These are phyloP conservation scores for Gossypium davidsonii DNA, from an alignment of 441 rosid genomes.

Conservation along the genomic window DNA sequence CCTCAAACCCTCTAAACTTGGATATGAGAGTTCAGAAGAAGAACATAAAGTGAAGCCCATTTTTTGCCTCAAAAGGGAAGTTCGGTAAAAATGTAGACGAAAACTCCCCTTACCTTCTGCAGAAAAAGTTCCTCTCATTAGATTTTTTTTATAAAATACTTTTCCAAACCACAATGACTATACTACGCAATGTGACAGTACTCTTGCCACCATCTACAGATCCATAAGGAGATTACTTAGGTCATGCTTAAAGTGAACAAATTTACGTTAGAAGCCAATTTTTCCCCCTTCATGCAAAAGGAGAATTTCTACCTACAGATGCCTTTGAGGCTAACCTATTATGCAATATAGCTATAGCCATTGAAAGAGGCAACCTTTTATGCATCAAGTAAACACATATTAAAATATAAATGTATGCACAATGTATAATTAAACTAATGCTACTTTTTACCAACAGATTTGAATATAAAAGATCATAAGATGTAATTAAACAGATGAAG, in stretches of 20 bases:
- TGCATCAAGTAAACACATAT: background rate
- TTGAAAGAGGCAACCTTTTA: background rate
- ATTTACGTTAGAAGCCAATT: background rate
- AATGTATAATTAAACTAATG: background rate
- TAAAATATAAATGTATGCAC: background rate
- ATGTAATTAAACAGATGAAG: background rate
- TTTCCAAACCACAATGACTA: background rate
- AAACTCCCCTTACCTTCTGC: conserved; percentile 16
- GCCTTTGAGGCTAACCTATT: background rate
- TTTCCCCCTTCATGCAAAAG: too few species aligned
- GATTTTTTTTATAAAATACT: background rate
- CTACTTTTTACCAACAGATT: background rate
- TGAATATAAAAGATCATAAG: background rate
- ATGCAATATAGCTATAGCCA: background rate
- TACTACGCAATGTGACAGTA: background rate
- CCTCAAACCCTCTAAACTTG: conserved; percentile 34
- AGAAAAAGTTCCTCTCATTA: background rate
- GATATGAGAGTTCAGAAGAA: conserved; percentile 35
- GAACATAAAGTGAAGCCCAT: conserved; percentile 41
- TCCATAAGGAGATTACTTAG: background rate
- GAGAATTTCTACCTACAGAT: background rate
- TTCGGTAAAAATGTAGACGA: background rate
- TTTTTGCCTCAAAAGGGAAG: conserved; percentile 7
- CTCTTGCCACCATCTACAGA: background rate
- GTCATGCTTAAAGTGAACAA: background rate